Evolutionary conservation across 1,284 basidiomycete genomes (phyloP), one percentile per base, ranked within the genome.

Genomic region (Ganoderma sinense): DNA sequence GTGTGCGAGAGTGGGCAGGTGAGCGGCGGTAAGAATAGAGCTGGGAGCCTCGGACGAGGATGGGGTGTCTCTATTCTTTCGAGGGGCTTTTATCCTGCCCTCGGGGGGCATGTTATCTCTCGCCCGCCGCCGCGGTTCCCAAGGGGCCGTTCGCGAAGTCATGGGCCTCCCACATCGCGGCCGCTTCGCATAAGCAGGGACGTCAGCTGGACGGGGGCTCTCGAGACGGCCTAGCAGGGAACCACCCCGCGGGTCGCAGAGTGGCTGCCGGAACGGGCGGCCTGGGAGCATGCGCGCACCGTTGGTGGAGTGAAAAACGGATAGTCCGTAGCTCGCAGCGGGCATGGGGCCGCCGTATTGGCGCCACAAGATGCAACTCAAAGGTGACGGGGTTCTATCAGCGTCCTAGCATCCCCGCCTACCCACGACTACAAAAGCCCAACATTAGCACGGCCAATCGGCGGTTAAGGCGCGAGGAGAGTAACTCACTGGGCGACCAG

Each of bases 11-110:
- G 60, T 51, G 69, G 58, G 64, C 71, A 71, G 71, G 71, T 73
- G 69, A 73, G 73, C 67, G 62, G 67, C 16, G 62, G 69, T 75
- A 69, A 75, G 69, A 71, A 73, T 71, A 70, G 69, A 69, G 69
- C 65, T 71, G 68, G 68, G 71, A 76, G 74, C 75, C 72, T 70
- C 71, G 72, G 69, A 63, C 64, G 73, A 73, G 73, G 70, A 64
- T 69, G 67, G 71, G 73, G 71, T 58, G 51, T 60, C 61, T 31
- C 61, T 23, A 71, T 69, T 68, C 66, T 68, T 64, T 71, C 65
- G 58, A 63, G 65, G 67, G 69, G 69, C 70, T 71, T 77, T 75
- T 77, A 75, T 72, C 66, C 65, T 62, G 63, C 63, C 53, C 67
- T 64, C 40, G 60, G 51, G 39, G 48, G 45, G 51, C n/a, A 43